Base-by-base conservation (phyloP, 805 yeast genomes). In the Zygoascus flipseniorum region DNA sequence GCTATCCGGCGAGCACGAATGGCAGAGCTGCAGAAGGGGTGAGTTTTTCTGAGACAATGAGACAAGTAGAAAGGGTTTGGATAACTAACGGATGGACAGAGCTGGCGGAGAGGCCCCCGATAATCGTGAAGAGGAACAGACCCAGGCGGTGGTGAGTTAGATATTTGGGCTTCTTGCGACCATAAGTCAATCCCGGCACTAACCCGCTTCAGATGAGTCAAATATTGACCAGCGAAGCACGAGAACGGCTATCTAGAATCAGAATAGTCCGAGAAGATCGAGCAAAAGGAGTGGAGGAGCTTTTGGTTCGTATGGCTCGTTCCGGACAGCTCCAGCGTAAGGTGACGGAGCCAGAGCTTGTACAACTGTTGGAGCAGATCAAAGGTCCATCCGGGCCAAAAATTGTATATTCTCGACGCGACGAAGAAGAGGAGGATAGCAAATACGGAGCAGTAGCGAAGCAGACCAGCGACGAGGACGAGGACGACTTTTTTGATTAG, bases 1-100 rank as follows among this genome's bases (percentile, higher is more conserved):
- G 97, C 97, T 32, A 86, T 92, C 58, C 80, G 98, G 61, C 89
- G 88, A 46, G 97, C 97, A n/a, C 79, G 98, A 60, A 70, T 92
- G 61, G 83, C 85, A 23, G 96, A 92, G 69, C 73, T 92, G 57
- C 95, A 86, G 66, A 28, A 46, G 74, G 77, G 56, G 66, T 63
- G 52, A 60, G 26, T 35, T 8, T 23, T 23, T 6, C 8, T 5
- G 39, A 35, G 39, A 8, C 8, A 3, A 5, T 35, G 13, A 5
- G 39, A 35, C 8, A 11, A 10, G 39, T 37, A 5, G 42, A 37
- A 8, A 23, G 6, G 26, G 26, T 18, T 42, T 18, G 13, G 13
- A 42, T 5, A n/a, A 42, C 26, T 42, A 18, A 19, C 44, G 3
- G 44, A 42, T 45, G 4, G n/a, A 35, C 11, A 42, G 44, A 42